These are phyloP conservation scores for Hypoxylon fuscum DNA, from an alignment of 495 filamentous ascomycete genomes.

Conservation along the genomic window DNA sequence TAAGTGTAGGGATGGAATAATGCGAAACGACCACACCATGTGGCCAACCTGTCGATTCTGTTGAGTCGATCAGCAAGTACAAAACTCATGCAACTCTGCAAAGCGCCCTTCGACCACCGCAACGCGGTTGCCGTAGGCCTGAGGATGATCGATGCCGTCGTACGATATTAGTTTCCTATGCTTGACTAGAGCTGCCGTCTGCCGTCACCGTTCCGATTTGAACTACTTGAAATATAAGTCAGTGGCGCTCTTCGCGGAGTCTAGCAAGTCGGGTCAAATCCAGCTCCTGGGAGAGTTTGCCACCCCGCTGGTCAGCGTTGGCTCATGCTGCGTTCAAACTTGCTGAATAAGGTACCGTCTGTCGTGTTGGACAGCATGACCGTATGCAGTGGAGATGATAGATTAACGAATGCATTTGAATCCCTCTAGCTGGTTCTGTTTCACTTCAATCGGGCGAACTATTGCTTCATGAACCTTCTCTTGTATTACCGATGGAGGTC, in stretches of 20 bases:
- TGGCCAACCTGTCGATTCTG: slow-evolving; percentile 39
- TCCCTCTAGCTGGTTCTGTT: slow-evolving; percentile 41
- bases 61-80: slow-evolving; percentile 41
- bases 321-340: slow-evolving; percentile 33
- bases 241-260: slow-evolving; percentile 43
- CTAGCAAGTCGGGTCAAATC: slow-evolving; percentile 40
- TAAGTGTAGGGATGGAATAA: slow-evolving; percentile 38
- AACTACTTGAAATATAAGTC: slow-evolving; percentile 37
- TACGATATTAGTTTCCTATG: slow-evolving; percentile 39
- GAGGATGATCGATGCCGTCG: slow-evolving; percentile 30
- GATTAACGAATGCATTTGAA: slow-evolving; percentile 43
- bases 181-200: slow-evolving; percentile 41
- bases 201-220: slow-evolving; percentile 43
- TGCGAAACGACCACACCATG: slow-evolving; percentile 41
- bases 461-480: slow-evolving; percentile 33
- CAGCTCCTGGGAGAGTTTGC: slow-evolving; percentile 33
- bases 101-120: slow-evolving; percentile 29
- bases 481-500: slow-evolving; percentile 37
- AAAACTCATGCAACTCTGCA: slow-evolving; percentile 38
- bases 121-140: slow-evolving; percentile 19
- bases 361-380: slow-evolving; percentile 42
- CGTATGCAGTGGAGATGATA: slow-evolving; percentile 44
- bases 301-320: slow-evolving; percentile 39
- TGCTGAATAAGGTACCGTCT: slow-evolving; percentile 41
- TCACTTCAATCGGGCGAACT: slow-evolving; percentile 43